Evolutionary conservation across 1,284 basidiomycete genomes (phyloP).

Genomic region (Irpex rosettiformis): DNA sequence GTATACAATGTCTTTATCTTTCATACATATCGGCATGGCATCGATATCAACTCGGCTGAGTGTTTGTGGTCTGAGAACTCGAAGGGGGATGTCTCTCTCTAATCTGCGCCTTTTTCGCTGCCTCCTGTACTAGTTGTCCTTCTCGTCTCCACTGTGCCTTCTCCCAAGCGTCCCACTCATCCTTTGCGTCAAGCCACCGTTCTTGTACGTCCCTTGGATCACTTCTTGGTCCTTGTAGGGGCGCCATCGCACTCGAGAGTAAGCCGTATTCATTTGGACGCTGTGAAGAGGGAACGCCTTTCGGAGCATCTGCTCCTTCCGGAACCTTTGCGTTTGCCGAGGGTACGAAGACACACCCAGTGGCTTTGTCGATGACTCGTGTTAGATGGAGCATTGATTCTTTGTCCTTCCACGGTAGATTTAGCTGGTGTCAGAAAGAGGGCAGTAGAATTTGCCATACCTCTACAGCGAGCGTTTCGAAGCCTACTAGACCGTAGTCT

Average conservation of each 20-base stretch:
- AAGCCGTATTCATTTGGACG: conserved; percentile 65
- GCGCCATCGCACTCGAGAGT: conserved; percentile 63
- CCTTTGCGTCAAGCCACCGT: conserved; percentile 79
- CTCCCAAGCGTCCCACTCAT: conserved; percentile 79
- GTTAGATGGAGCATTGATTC: conserved; percentile 88
- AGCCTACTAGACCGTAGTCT: conserved; percentile 92
- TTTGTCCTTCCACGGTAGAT: conserved; percentile 70
- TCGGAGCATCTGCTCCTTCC: conserved; percentile 44
- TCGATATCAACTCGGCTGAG: background rate
- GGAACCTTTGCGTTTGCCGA: conserved; percentile 46
- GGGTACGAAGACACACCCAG: conserved; percentile 85
- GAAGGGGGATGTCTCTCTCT: conserved; percentile 20
- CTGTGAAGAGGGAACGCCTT: conserved; percentile 38
- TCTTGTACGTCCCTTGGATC: conserved; percentile 85
- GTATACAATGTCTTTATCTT: background rate
- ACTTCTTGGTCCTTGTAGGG: conserved; percentile 48
- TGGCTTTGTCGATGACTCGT: conserved; percentile 81
- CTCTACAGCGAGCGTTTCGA: conserved; percentile 96
- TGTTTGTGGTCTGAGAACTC: background rate
- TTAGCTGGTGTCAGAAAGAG: background rate
- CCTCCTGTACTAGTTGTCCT: conserved; percentile 38
- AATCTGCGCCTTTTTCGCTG: conserved; percentile 29
- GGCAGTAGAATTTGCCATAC: conserved; percentile 41
- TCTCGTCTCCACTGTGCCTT: conserved; percentile 66
- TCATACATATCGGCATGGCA: background rate